Conservation (phyloP, 345 rosid species). For the Diplotaxis tenuifolia region DNA sequence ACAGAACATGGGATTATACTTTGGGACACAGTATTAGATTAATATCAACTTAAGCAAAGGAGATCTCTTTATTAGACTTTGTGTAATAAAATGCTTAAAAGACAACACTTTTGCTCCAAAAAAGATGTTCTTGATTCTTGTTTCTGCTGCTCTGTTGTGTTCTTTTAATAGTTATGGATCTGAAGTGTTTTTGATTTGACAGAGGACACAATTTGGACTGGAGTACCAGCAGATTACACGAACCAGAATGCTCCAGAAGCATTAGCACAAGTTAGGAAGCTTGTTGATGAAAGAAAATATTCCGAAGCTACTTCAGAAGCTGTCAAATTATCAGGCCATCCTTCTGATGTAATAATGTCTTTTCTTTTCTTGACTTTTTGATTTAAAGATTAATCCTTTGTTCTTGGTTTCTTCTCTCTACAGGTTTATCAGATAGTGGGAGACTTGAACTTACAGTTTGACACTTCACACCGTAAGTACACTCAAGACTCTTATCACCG, state of each 20-base stretch:
- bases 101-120: background rate
- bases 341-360: slow-evolving; percentile 53
- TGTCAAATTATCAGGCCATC: slow-evolving; percentile 52
- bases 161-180: background rate
- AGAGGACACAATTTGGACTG: slow-evolving; percentile 95
- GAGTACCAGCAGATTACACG: slow-evolving; percentile 67
- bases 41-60: background rate
- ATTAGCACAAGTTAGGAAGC: slow-evolving; percentile 61
- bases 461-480: slow-evolving; percentile 64
- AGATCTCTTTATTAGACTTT: background rate
- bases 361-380: background rate
- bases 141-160: background rate
- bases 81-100: background rate
- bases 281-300: slow-evolving; percentile 60
- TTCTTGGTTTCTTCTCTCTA: slow-evolving; percentile 17
- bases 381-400: slow-evolving; percentile 10
- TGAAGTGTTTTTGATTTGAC: slow-evolving; percentile 10
- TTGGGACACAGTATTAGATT: background rate
- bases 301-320: slow-evolving; percentile 72
- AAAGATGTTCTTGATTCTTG: background rate
- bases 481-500: slow-evolving; percentile 62
- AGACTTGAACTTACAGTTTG: slow-evolving; percentile 76
- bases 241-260: slow-evolving; percentile 63
- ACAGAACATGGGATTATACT: background rate
- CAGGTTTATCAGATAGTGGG: slow-evolving; percentile 88